These are phyloP conservation scores for Aristolochia fimbriata DNA, from an alignment of 164 flowering plant species.

Conservation along the genomic window DNA sequence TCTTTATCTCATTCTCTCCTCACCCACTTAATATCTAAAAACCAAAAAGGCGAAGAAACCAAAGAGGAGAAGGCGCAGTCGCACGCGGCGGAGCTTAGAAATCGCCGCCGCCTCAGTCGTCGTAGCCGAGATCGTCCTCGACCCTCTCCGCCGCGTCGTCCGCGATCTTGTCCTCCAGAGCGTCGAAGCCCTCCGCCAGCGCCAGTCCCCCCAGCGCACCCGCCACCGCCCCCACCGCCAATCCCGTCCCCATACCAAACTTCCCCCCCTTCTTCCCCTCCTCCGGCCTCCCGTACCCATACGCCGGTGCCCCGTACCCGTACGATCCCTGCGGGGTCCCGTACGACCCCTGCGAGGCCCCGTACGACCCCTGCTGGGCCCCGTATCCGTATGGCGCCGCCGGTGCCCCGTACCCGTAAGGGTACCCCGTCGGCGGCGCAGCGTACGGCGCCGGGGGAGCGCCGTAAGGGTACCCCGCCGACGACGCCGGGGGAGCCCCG, in stretches of 20 bases:
- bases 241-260: conserved; percentile 66
- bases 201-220: conserved; percentile 75
- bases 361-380: no score
- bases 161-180: conserved; percentile 54
- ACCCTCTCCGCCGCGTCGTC: conserved; percentile 54
- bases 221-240: conserved; percentile 81
- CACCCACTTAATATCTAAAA: no score
- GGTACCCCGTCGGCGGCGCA: not conserved
- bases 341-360: not conserved
- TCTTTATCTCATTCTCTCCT: no score
- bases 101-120: conserved; percentile 4
- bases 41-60: no score
- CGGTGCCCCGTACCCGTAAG: conserved; percentile 8
- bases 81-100: not conserved
- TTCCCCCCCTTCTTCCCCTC: conserved; percentile 36
- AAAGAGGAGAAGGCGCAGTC: not conserved
- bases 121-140: conserved; percentile 44
- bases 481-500: conserved; percentile 7
- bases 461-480: not conserved
- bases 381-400: conserved; percentile 1
- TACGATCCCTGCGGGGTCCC: no score
- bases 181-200: conserved; percentile 52
- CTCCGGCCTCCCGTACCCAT: conserved; percentile 11
- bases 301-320: conserved; percentile 4
- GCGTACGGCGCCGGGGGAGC: conserved; percentile 16